These are phyloP conservation scores for Thamnidium elegans DNA, from an alignment of 192 early-diverging fungal species.

Conservation along the genomic window DNA sequence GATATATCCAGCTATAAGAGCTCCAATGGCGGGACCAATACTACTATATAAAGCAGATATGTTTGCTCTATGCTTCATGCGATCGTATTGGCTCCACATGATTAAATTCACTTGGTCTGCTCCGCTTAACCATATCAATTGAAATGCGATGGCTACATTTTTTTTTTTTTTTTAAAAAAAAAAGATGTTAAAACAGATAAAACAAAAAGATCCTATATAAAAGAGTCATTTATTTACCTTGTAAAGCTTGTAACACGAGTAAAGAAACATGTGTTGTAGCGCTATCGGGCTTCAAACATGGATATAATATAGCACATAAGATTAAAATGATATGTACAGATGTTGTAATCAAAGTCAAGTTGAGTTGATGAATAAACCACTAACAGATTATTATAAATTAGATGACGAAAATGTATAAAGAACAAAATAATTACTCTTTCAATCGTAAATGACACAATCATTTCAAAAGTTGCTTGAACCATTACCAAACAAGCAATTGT, in stretches of 20 bases:
- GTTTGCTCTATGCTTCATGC: slow-evolving; percentile 17
- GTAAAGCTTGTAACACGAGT: background rate
- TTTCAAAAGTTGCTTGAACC: background rate
- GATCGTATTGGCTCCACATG: slow-evolving; percentile 6
- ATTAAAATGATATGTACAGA: slow-evolving; percentile 12
- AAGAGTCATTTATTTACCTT: slow-evolving; percentile 1
- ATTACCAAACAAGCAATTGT: background rate
- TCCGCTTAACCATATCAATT: slow-evolving; percentile 16
- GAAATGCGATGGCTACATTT: slow-evolving; percentile 7
- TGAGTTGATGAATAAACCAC: slow-evolving; percentile 8
- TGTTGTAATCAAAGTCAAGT: slow-evolving; percentile 9
- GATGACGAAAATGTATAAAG: background rate
- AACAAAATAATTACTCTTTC: slow-evolving; percentile 6
- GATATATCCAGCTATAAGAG: slow-evolving; percentile 13
- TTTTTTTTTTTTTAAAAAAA: too few relatives aligned
- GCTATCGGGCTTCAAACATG: slow-evolving; percentile 1
- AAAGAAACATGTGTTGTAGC: slow-evolving; percentile 3
- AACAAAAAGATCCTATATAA: background rate
- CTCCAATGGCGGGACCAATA: slow-evolving; percentile 22
- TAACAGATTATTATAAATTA: background rate
- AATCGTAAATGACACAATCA: slow-evolving; percentile 3
- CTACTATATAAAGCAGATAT: slow-evolving; percentile 25
- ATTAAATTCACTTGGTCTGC: slow-evolving; percentile 4
- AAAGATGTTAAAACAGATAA: too few relatives aligned
- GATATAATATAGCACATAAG: slow-evolving; percentile 2